A percentile compares a stretch with the other conserved stretches of the same genome.
Evolutionary conservation across 2,329 filamentous ascomycete species (phyloP).

Genomic region (Rhytidhysteron rufulum): DNA sequence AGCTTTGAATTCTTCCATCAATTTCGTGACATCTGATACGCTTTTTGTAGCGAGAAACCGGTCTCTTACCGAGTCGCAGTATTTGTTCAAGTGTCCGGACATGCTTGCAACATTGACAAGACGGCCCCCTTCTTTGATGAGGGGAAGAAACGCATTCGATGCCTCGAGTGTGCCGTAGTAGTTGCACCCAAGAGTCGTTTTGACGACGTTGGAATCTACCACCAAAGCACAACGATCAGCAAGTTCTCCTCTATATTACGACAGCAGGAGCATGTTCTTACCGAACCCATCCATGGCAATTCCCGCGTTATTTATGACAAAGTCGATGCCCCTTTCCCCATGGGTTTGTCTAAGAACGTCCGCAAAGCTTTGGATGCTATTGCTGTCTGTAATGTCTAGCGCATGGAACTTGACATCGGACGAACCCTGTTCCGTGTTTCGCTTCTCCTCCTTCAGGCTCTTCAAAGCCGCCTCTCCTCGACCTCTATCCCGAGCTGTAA

Average conservation of each 20-base stretch:
- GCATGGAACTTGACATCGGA: constrained; percentile 46
- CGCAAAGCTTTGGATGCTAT: constrained; percentile 43
- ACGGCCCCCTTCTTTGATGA: constrained; percentile 43
- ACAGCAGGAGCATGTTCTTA: constrained; percentile 11
- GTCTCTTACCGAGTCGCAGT: constrained; percentile 40
- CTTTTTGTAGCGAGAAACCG: constrained; percentile 41
- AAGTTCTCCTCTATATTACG: not conserved
- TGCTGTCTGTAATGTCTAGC: constrained; percentile 46
- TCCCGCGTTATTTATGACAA: constrained; percentile 54
- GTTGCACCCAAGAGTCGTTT: constrained; percentile 48
- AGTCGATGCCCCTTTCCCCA: constrained; percentile 48
- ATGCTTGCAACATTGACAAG: constrained; percentile 50
- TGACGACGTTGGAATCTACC: constrained; percentile 44
- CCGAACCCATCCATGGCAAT: constrained; percentile 47
- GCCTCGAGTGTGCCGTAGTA: constrained; percentile 51
- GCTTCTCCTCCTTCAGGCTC: constrained; percentile 42
- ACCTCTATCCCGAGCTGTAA: constrained; percentile 48
- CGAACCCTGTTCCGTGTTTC: constrained; percentile 40
- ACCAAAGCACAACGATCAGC: not conserved
- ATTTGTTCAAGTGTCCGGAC: constrained; percentile 44
- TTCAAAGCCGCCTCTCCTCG: constrained; percentile 47
- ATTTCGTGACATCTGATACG: constrained; percentile 42
- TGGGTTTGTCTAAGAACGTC: constrained; percentile 42
- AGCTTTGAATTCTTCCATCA: constrained; percentile 49
- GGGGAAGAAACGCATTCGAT: constrained; percentile 43